Evolutionary conservation across 306 rosid species (phyloP).

Genomic region (Rosa chinensis): DNA sequence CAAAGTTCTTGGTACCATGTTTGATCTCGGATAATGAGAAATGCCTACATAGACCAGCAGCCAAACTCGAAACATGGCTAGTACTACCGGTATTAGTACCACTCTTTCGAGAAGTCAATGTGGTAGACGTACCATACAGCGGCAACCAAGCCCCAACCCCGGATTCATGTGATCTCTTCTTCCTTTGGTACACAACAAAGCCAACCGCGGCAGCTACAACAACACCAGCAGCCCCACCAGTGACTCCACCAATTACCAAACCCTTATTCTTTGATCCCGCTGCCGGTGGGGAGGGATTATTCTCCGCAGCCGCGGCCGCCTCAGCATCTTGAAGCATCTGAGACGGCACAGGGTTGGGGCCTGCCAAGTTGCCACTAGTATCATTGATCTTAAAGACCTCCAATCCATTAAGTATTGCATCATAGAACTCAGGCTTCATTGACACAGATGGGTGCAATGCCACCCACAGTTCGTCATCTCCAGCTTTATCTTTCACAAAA

Average conservation of each 20-base stretch:
- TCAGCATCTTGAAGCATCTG: constrained; percentile 33
- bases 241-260: constrained; percentile 30
- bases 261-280: not conserved
- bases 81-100: constrained; percentile 14
- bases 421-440: constrained; percentile 36
- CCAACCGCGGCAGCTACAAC: constrained; percentile 23
- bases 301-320: not conserved
- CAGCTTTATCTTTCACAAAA: constrained; percentile 21
- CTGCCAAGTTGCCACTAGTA: constrained; percentile 35
- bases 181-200: constrained; percentile 22
- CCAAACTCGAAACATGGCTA: constrained; percentile 30
- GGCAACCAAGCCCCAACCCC: constrained; percentile 41
- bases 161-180: constrained; percentile 20
- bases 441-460: constrained; percentile 41
- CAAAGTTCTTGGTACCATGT: constrained; percentile 42
- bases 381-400: constrained; percentile 50
- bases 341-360: constrained; percentile 42
- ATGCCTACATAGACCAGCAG: constrained; percentile 35
- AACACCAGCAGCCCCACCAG: constrained; percentile 33
- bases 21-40: constrained; percentile 43
- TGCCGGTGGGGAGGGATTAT: not conserved
- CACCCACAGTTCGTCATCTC: constrained; percentile 40
- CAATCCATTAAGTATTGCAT: constrained; percentile 48
- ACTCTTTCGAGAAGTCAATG: constrained; percentile 26
- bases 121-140: constrained; percentile 23